Base-by-base conservation (phyloP, 306 rosid genomes). In the Rosa multiflora region DNA sequence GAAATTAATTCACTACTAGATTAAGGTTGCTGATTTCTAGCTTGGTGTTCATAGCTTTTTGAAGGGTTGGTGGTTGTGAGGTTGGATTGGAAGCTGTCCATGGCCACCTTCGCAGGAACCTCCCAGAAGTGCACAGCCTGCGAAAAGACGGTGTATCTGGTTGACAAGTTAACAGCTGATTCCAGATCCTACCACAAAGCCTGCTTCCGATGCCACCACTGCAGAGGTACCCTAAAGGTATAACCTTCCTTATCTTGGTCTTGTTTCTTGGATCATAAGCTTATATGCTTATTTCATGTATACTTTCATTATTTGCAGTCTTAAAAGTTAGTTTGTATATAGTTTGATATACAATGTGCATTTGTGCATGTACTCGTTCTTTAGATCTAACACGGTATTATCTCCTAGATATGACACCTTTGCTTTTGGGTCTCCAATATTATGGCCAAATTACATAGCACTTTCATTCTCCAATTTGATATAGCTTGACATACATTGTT, bases 191-290 rank as follows among this genome's bases (percentile, higher is more conserved):
- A 53, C 74, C 98, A 94, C 53, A 94, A 89, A 83, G 90, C 93
- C 71, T 92, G 96, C 88, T 94, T 94, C 87, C 81, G 94, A 78
- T 94, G 98, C 91, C 89, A 89, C 88, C 98, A 94, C 78, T 94
- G 97, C 89, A 79, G 58, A 35, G 86, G 48, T 39, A 92, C 97
- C 86, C 97, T 94, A 43, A 94, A 94, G 93, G 94, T 87, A 76
- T 0, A 15, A 37, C 18, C 40, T 64, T 64, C 10, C 11, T 64
- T 64, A 64, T 35, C 44, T 35, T 35, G 44, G 23, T 35, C 21
- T 64, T 64, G 70, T 64, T 64, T 64, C 70, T 64, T 32, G 69
- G 44, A 64, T 35, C 40, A 15, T 6, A 6, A 14, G 21, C 10
- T 35, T 62, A 1, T 62, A 62, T 62, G 40, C 67, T 26, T 64